These are phyloP conservation scores for Yarrowia keelungensis DNA, from an alignment of 805 yeast species.

Conservation along the genomic window DNA sequence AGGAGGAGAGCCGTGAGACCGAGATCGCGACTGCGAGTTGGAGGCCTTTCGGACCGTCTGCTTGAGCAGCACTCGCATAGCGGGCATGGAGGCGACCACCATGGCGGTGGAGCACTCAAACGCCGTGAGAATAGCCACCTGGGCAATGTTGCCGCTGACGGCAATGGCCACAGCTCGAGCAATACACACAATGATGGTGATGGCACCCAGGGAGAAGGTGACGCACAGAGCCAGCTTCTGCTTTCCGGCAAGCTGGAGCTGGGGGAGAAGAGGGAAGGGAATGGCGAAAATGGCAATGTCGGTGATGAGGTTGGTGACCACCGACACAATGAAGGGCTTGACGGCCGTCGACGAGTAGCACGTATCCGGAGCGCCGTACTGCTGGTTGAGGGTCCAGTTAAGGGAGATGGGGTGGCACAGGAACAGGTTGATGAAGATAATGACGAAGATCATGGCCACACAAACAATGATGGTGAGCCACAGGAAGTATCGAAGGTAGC, in stretches of 20 bases:
- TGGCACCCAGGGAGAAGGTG: conserved; percentile 46
- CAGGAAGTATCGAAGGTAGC: conserved; percentile 43
- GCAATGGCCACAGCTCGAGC: conserved; percentile 44
- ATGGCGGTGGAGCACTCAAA: conserved; percentile 45
- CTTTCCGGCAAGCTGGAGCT: conserved; percentile 41
- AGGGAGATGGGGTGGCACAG: conserved; percentile 45
- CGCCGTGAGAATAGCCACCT: conserved; percentile 45
- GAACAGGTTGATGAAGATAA: conserved; percentile 42
- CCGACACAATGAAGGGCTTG: conserved; percentile 44
- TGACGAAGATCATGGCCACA: conserved; percentile 40
- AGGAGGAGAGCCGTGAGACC: conserved; percentile 28
- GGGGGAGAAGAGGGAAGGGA: conserved; percentile 45
- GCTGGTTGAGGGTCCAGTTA: conserved; percentile 44
- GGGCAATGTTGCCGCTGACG: conserved; percentile 42
- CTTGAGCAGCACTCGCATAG: conserved; percentile 43
- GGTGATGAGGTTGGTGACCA: conserved; percentile 43
- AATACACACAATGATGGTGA: conserved; percentile 44
- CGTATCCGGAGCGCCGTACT: not conserved
- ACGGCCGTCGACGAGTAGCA: conserved; percentile 46
- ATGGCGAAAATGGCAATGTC: conserved; percentile 44
- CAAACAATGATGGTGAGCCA: conserved; percentile 41
- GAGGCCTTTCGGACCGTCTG: conserved; percentile 28
- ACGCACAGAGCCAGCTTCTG: conserved; percentile 44
- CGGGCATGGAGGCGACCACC: conserved; percentile 45
- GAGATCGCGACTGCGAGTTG: conserved; percentile 29